phyloP scores from a whole-genome alignment of 805 yeast genomes.

The Brettanomyces naardenensis region DNA sequence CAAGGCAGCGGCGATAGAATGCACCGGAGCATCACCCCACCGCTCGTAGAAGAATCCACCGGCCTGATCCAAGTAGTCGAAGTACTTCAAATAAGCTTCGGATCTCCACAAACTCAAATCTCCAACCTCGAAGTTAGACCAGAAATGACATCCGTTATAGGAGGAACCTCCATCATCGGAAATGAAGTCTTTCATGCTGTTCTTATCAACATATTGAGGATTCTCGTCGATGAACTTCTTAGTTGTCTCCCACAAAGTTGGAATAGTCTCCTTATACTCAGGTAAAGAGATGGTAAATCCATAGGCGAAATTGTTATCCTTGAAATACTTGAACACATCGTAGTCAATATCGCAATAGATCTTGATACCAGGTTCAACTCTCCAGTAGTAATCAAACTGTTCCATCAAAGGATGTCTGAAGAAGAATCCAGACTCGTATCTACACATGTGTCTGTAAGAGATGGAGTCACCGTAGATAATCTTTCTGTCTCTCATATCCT shows the following conservation, averaged over 20 bases:
- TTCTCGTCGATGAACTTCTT: constrained; percentile 47
- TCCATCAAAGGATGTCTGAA: constrained; percentile 66
- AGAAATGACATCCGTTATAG: constrained; percentile 80
- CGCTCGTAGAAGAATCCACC: constrained; percentile 94
- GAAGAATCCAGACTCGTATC: constrained; percentile 87
- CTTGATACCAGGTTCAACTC: constrained; percentile 83
- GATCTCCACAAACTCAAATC: constrained; percentile 67
- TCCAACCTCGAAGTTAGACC: constrained; percentile 88
- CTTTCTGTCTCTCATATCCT: constrained; percentile 39
- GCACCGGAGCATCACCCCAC: constrained; percentile 95
- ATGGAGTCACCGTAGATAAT: constrained; percentile 60
- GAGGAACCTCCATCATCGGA: constrained; percentile 62
- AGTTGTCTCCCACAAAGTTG: constrained; percentile 71
- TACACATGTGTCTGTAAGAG: constrained; percentile 85
- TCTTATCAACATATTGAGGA: constrained; percentile 51
- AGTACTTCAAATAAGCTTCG: constrained; percentile 62
- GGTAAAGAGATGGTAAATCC: constrained; percentile 75
- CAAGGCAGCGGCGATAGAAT: constrained; percentile 77
- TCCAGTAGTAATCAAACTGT: constrained; percentile 89
- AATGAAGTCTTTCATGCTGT: constrained; percentile 64
- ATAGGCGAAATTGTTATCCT: constrained; percentile 64
- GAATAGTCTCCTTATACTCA: constrained; percentile 65
- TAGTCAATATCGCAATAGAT: constrained; percentile 77
- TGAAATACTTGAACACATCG: constrained; percentile 77
- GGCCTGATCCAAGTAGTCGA: constrained; percentile 63